Percentiles rank a stretch among this genome's conserved stretches.
These are phyloP conservation scores for Physaria fendleri DNA, from an alignment of 345 rosid species.

Conservation along the genomic window DNA sequence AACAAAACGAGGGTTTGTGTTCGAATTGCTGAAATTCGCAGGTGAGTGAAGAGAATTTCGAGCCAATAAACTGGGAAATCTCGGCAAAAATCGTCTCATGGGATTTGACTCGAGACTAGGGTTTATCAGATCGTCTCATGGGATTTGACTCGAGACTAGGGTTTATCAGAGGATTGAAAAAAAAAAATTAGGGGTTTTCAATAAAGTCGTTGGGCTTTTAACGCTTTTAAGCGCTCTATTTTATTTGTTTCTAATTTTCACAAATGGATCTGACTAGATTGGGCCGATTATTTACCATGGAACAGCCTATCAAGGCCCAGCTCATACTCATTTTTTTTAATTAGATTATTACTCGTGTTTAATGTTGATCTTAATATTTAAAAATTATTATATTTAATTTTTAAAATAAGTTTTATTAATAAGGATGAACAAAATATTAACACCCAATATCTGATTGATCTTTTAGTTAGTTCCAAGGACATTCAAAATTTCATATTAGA, in stretches of 20 bases:
- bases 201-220: background rate
- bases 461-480: no score
- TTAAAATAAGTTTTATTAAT: no score
- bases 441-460: no score
- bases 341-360: no score
- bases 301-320: background rate
- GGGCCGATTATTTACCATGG: background rate
- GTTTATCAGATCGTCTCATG: constrained; percentile 32
- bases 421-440: no score
- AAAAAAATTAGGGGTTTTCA: background rate
- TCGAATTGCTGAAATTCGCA: background rate
- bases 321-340: background rate
- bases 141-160: constrained; percentile 4
- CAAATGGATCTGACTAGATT: background rate
- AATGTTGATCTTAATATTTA: no score
- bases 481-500: no score
- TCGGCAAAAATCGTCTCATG: constrained; percentile 32
- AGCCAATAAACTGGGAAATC: constrained; percentile 16
- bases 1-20: background rate
- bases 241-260: background rate
- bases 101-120: constrained; percentile 4
- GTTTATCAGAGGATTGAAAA: constrained; percentile 8
- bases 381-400: no score
- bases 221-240: background rate
- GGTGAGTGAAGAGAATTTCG: constrained; percentile 16